Conservation (phyloP, 2,329 filamentous ascomycete species). For the Geosmithia morbida region DNA sequence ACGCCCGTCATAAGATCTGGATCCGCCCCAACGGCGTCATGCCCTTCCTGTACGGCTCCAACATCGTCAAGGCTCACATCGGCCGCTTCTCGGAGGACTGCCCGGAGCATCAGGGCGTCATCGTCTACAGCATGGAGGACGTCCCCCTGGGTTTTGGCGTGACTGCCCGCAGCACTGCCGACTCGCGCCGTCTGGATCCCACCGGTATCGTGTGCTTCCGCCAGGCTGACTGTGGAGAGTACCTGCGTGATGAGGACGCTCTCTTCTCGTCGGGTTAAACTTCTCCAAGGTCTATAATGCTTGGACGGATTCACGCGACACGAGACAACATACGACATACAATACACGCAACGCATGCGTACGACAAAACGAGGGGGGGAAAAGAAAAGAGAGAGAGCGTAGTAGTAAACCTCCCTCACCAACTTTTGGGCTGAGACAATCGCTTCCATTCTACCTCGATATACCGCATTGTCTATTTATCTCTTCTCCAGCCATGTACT, state of each 20-base stretch:
- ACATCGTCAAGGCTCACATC: constrained; percentile 59
- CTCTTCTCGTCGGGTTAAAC: constrained; percentile 40
- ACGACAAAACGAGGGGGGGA: too few species aligned
- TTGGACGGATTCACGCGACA: too few species aligned
- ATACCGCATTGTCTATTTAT: not conserved
- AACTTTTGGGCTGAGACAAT: not conserved
- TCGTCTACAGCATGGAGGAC: constrained; percentile 87
- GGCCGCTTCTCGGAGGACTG: constrained; percentile 10
- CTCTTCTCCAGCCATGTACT: not conserved
- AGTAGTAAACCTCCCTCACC: not conserved
- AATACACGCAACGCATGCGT: not conserved
- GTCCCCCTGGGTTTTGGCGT: constrained; percentile 88
- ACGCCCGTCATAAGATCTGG: constrained; percentile 95
- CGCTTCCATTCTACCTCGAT: not conserved
- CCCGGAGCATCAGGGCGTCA: constrained; percentile 56
- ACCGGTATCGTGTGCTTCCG: constrained; percentile 82
- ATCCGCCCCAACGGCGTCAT: constrained; percentile 93
- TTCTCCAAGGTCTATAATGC: too few species aligned
- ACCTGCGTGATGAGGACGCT: constrained; percentile 68
- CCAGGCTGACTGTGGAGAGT: constrained; percentile 90
- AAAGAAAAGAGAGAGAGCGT: too few species aligned
- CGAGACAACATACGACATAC: too few species aligned
- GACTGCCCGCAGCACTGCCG: constrained; percentile 73
- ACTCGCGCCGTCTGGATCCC: constrained; percentile 73
- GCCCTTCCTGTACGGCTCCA: constrained; percentile 91